Base-by-base conservation (phyloP, 352 stramenopile species). In the Phytophthora vignae region DNA sequence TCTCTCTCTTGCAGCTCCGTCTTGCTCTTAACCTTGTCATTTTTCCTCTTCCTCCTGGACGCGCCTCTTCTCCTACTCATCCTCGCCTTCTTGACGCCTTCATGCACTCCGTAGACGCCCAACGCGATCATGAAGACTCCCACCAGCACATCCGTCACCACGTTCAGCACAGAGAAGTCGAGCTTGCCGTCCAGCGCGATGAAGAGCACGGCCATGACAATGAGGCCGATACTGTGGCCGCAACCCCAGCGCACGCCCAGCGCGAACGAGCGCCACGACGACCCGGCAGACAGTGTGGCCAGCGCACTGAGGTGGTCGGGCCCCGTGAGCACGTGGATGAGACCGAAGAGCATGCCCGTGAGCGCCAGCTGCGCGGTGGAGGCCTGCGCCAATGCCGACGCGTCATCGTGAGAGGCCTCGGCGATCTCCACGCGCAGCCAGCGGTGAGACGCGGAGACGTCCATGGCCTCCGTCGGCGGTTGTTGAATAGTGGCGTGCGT, bases 231-330 rank as follows among this genome's bases (percentile, higher is more conserved):
- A 49, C 79, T 92, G 69, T 98, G 92, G 36, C 92, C 92, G 46
- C 94, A 84, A n/a, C 93, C 93, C 93, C 92, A 98, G 71, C 88
- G 85, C 10, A 97, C 76, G 19, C 91, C 91, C 2, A 97, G 79
- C 17, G 81, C 76, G 69, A 97, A 97, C 7, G 87, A 90, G 17
- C 81, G 81, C 72, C 78, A 91, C 9, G 83, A 94, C 6, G 83
- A 90, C n/a, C 85, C 87, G 0, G 87, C 84, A 10, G 78, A 87
- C 19, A 97, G 76, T 46, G 92, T 98, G 14, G 90, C 90, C 12
- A 98, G 71, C 21, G 92, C 91, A 22, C 82, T 92, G 25, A 98
- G 78, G 67, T 98, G 93, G 68, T 98, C 91, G 1, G 93, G 93
- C 2, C 88, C 83, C 15, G 83, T 90, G 19, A 92, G 62, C 38